A percentile compares a stretch with the other conserved stretches of the same genome.
These are phyloP conservation scores for Pseudozyma tsukubaensis DNA, from an alignment of 1,284 basidiomycete species.

Conservation along the genomic window DNA sequence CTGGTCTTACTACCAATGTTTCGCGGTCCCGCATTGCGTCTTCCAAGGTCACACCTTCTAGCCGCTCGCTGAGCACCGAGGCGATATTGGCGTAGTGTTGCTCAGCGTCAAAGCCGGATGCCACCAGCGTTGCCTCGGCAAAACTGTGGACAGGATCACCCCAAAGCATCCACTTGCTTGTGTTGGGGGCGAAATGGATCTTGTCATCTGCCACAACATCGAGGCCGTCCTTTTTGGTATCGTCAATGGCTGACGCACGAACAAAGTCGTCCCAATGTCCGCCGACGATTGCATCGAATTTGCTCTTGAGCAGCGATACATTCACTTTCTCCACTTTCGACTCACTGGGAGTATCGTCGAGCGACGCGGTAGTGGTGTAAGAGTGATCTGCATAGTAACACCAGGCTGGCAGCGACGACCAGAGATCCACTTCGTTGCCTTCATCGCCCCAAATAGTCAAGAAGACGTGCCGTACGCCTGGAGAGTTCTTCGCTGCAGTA, in stretches of 20 bases:
- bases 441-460: slow-evolving; percentile 70
- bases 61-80: slow-evolving; percentile 13
- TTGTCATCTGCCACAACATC: slow-evolving; percentile 48
- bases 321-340: slow-evolving; percentile 44
- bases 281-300: slow-evolving; percentile 65
- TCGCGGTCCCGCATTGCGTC: slow-evolving; percentile 10
- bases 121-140: slow-evolving; percentile 51
- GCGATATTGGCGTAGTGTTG: slow-evolving; percentile 38
- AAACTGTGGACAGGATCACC: slow-evolving; percentile 57
- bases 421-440: slow-evolving; percentile 68
- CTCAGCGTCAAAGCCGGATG: slow-evolving; percentile 51
- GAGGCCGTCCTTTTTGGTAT: slow-evolving; percentile 32
- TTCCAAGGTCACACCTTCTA: slow-evolving; percentile 37
- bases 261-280: slow-evolving; percentile 69
- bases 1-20: slow-evolving; percentile 9
- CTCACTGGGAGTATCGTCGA: too few relatives aligned
- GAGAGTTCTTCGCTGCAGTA: slow-evolving; percentile 63
- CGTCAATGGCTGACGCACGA: slow-evolving; percentile 67
- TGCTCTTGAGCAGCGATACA: slow-evolving; percentile 45
- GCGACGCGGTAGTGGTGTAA: slow-evolving; percentile 58
- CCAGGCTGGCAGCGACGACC: slow-evolving; percentile 56
- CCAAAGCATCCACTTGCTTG: slow-evolving; percentile 69
- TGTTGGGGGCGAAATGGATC: slow-evolving; percentile 68
- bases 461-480: slow-evolving; percentile 67
- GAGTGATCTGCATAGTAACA: slow-evolving; percentile 67